Percentiles rank a stretch among this genome's conserved stretches.
Evolutionary conservation across 2,329 filamentous ascomycete species (phyloP).

Genomic region (Ascochyta koolunga): DNA sequence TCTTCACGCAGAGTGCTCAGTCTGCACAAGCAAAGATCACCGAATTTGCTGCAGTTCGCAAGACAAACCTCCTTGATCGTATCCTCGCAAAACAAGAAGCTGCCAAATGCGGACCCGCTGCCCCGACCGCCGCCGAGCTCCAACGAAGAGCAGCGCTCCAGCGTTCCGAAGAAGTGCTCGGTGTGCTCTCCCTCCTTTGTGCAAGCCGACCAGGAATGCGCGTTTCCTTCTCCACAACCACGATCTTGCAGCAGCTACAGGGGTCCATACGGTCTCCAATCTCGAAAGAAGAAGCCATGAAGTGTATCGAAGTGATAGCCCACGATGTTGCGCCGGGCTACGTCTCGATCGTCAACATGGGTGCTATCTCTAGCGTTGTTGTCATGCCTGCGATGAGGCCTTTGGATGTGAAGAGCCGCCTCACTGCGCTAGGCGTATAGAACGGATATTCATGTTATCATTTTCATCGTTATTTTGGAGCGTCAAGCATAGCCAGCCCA

Average conservation of each 20-base stretch:
- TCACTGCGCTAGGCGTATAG: slow-evolving; percentile 37
- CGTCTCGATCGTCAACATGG: slow-evolving; percentile 48
- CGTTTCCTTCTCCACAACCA: slow-evolving; percentile 53
- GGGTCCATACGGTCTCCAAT: slow-evolving; percentile 55
- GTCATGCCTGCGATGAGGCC: slow-evolving; percentile 47
- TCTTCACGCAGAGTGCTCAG: slow-evolving; percentile 15
- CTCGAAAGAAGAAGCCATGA: slow-evolving; percentile 52
- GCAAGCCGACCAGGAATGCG: slow-evolving; percentile 44
- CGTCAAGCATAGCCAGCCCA: slow-evolving; percentile 5
- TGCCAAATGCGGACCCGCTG: slow-evolving; percentile 44
- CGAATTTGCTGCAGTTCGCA: slow-evolving; percentile 49
- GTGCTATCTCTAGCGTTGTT: slow-evolving; percentile 52
- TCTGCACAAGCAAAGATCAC: slow-evolving; percentile 45
- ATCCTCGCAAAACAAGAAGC: slow-evolving; percentile 57
- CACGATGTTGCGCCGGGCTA: slow-evolving; percentile 53
- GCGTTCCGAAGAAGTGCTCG: slow-evolving; percentile 53
- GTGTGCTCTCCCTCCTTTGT: slow-evolving; percentile 52
- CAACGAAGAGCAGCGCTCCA: slow-evolving; percentile 56
- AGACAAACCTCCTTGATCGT: slow-evolving; percentile 56
- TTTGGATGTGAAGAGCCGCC: slow-evolving; percentile 39
- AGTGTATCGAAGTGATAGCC: slow-evolving; percentile 52
- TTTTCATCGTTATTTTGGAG: not conserved
- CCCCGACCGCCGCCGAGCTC: slow-evolving; percentile 51
- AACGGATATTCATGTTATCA: not conserved
- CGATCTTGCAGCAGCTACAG: slow-evolving; percentile 52